Evolutionary conservation across 75 land plant genomes (phyloP).

Genomic region (Sequoiadendron giganteum): DNA sequence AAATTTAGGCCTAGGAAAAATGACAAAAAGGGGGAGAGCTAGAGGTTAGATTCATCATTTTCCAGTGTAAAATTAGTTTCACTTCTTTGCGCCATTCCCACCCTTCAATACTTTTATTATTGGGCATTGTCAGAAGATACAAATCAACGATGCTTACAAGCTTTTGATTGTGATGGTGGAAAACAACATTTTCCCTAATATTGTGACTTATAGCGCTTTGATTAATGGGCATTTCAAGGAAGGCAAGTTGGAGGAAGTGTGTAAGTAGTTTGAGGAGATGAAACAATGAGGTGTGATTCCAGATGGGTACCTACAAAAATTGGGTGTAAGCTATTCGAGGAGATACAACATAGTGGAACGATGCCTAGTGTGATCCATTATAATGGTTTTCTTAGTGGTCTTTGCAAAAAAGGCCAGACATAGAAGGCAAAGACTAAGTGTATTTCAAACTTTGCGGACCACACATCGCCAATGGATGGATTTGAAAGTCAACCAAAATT

Average conservation of each 20-base stretch:
- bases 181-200: conserved; percentile 36
- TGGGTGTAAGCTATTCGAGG: conserved; percentile 58
- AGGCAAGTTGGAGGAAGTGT: conserved; percentile 38
- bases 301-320: conserved; percentile 33
- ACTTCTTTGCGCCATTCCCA: no score
- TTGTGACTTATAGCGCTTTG: conserved; percentile 50
- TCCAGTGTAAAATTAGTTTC: no score
- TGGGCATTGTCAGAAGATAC: conserved; percentile 50
- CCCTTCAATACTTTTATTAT: conserved; percentile 63
- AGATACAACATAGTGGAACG: conserved; percentile 57
- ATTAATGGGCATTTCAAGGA: conserved; percentile 44
- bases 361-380: conserved; percentile 60
- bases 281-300: conserved; percentile 27
- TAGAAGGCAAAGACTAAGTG: conserved; percentile 56
- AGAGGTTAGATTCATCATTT: no score
- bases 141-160: conserved; percentile 40
- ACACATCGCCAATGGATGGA: conserved; percentile 4
- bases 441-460: conserved; percentile 40
- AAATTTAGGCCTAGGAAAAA: no score
- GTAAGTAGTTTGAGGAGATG: conserved; percentile 46
- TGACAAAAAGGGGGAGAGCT: no score
- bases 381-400: conserved; percentile 74
- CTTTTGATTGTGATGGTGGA: conserved; percentile 47
- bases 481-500: background rate
- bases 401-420: conserved; percentile 68